Base-by-base conservation (phyloP, 2,329 filamentous ascomycete species). In the Calonectria montana region DNA sequence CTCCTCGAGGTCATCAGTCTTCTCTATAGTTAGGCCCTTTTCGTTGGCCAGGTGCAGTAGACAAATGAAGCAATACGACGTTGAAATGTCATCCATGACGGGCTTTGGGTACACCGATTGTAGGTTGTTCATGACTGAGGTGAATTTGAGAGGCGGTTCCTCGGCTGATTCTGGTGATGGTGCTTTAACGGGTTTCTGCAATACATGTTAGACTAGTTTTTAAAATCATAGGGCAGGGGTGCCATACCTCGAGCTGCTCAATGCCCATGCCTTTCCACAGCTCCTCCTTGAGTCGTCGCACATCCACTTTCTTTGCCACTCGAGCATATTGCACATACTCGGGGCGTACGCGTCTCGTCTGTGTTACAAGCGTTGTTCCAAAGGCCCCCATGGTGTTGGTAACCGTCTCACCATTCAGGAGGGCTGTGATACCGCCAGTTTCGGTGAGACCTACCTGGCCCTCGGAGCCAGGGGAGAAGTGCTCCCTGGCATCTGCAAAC, bases 31-130 rank as follows among this genome's bases (percentile, higher is more conserved):
- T 45, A 98, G 86, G 0, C 96, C 96, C 85, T 97, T 96, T 81
- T 98, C 96, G 84, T 98, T 98, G 71, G 96, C 96, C 79, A 98
- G 82, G 84, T 98, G 96, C 75, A 98, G 86, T 70, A 98, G 85
- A 79, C 94, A 97, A 80, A 99, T 99, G 85, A 98, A 99, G 82
- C 97, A 97, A 84, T 86, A 93, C 74, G 90, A 97, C 0, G 97
- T 99, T 41, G 95, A 98, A 80, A 99, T 98, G 83, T 99, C 97
- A 72, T 93, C 92, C 91, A 99, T 94, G 72, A 92, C 91, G 76
- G 94, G 89, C 82, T 94, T 94, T 13, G 95, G 93, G 80, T 99
- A 99, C 9, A 98, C 95, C 5, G 88, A 85, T 81, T 97, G 94
- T 57, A 99, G 86, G 73, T 92, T 92, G 81, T 97, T 97, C 91